Evolutionary conservation across 768 basidiomycete species (phyloP), one percentile per base, ranked within the genome.

Genomic region (Suillus weaverae): DNA sequence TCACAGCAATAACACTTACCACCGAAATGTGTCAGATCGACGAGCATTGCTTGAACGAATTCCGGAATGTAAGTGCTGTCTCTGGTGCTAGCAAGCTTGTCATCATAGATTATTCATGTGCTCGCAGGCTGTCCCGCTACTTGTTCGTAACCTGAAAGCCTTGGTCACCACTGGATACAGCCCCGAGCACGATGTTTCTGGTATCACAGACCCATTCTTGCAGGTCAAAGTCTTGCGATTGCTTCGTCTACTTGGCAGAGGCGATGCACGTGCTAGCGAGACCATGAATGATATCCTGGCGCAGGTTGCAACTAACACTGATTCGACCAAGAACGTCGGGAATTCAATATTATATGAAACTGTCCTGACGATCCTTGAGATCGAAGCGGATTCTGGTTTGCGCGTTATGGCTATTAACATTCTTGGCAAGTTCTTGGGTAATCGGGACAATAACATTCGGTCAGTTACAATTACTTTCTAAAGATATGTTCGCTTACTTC

Each of bases 391-490:
- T 74, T 91, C 88, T 48, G 95, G 95, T 22, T 80, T 99, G 26
- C 89, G 97, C 2, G 96, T 99, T 53, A 98, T 99, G 97, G 97
- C 97, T 0, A 99, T 99, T 77, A 99, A 99, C 75, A 99, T 99
- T 64, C 85, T 99, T 39, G 97, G 97, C 62, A 99, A 98, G 78
- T 99, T 99, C 81, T 81, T 99, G 74, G 90, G 93, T 74, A 99
- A 99, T 78, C 85, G 94, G 39, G 97, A 99, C 74, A 99, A 99
- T 79, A 99, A 99, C 73, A 99, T 99, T 70, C 89, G 97, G 96
- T 97, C 73, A 56, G 84, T 76, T 55, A 38, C 22, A 35, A 22
- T 46, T 48, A 26, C 41, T 26, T 38, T n/a, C 26, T 61, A 10
- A 38, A 53, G 62, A 62, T 51, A 51, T n/a, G 36, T 30, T 62